These are phyloP conservation scores for Botrytis galanthina DNA, from an alignment of 2,329 filamentous ascomycete genomes.

Conservation along the genomic window DNA sequence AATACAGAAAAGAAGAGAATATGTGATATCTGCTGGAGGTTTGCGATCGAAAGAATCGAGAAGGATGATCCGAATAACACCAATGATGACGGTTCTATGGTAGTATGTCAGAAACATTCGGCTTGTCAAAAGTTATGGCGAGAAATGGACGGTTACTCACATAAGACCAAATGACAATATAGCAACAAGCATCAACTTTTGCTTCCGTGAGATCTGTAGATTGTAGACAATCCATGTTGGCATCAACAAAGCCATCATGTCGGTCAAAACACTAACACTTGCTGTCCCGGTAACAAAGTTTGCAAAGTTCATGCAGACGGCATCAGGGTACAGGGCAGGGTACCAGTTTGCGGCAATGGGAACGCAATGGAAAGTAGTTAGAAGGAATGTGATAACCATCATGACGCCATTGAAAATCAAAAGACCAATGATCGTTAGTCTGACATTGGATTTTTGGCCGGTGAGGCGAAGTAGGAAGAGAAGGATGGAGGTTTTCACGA, in stretches of 20 bases:
- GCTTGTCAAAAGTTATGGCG: background rate
- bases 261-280: slow-evolving; percentile 17
- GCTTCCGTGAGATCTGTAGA: slow-evolving; percentile 19
- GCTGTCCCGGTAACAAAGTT: slow-evolving; percentile 18
- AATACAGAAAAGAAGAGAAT: slow-evolving; percentile 19
- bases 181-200: slow-evolving; percentile 21
- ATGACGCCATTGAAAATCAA: slow-evolving; percentile 18
- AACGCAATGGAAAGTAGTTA: slow-evolving; percentile 20
- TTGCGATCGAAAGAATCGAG: slow-evolving; percentile 2
- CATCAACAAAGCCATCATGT: slow-evolving; percentile 20
- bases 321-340: slow-evolving; percentile 11
- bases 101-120: background rate
- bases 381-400: slow-evolving; percentile 8
- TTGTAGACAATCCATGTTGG: slow-evolving; percentile 26
- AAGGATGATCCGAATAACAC: slow-evolving; percentile 1
- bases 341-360: slow-evolving; percentile 23
- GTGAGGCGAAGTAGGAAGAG: slow-evolving; percentile 47
- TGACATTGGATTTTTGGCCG: slow-evolving; percentile 40
- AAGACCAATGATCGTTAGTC: slow-evolving; percentile 35
- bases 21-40: background rate
- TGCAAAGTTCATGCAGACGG: slow-evolving; percentile 22
- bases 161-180: slow-evolving; percentile 11
- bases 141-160: background rate
- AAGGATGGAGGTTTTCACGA: slow-evolving; percentile 47
- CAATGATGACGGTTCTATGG: background rate